These are phyloP conservation scores for Paecilomyces dactylethromorphus DNA, from an alignment of 2,329 filamentous ascomycete species.

Conservation along the genomic window DNA sequence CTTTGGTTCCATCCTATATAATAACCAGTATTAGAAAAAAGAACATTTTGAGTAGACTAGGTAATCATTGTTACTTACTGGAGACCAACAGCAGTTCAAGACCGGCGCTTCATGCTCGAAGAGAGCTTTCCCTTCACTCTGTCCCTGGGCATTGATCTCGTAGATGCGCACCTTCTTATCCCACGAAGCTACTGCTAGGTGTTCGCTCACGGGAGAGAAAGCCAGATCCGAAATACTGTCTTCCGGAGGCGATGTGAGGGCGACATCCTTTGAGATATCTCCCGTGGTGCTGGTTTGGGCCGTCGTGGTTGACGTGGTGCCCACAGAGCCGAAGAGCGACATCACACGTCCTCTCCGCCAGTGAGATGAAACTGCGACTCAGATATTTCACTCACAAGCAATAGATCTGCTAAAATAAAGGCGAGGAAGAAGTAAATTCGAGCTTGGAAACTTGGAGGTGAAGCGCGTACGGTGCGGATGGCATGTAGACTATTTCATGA, in stretches of 20 bases:
- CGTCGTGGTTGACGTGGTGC: slow-evolving; percentile 45
- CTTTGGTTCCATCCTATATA: slow-evolving; percentile 75
- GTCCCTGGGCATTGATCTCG: slow-evolving; percentile 71
- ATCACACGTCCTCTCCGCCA: slow-evolving; percentile 12
- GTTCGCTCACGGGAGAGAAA: slow-evolving; percentile 72
- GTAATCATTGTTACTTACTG: slow-evolving; percentile 49
- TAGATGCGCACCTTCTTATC: slow-evolving; percentile 98
- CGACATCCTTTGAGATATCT: slow-evolving; percentile 83
- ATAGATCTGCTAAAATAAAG: not conserved
- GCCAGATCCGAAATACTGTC: slow-evolving; percentile 84
- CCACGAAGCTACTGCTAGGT: slow-evolving; percentile 88
- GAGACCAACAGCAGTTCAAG: slow-evolving; percentile 78
- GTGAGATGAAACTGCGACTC: slow-evolving; percentile 6
- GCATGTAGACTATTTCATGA: not conserved
- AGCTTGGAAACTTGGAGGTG: not conserved
- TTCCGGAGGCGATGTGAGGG: slow-evolving; percentile 69
- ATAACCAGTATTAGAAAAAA: slow-evolving; percentile 3
- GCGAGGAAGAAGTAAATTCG: not conserved
- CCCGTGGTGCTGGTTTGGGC: slow-evolving; percentile 66
- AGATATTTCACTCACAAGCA: not conserved
- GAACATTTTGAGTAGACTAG: not conserved
- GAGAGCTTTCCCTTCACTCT: slow-evolving; percentile 75
- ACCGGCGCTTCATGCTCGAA: slow-evolving; percentile 85
- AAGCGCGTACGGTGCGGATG: not conserved
- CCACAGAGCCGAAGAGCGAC: slow-evolving; percentile 48